Evolutionary conservation across 768 basidiomycete genomes (phyloP).

Genomic region (Termitomyces sp.): DNA sequence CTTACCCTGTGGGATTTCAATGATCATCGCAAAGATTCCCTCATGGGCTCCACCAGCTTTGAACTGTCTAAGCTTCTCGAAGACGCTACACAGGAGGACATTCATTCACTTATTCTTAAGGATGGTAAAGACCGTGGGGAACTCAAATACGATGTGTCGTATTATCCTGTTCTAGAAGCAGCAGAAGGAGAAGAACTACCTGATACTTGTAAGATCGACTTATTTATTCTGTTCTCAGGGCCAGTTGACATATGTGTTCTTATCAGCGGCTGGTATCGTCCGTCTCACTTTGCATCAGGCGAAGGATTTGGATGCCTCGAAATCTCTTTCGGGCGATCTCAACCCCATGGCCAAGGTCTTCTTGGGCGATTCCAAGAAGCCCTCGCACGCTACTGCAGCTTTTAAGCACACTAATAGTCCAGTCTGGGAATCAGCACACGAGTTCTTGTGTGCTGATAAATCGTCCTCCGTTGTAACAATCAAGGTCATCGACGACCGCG

Average conservation of each 20-base stretch:
- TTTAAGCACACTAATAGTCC: constrained; percentile 86
- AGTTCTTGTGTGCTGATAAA: constrained; percentile 90
- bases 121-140: constrained; percentile 88
- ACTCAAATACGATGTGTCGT: constrained; percentile 74
- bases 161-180: constrained; percentile 82
- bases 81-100: constrained; percentile 74
- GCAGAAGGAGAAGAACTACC: constrained; percentile 65
- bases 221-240: not conserved
- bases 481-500: constrained; percentile 84
- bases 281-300: constrained; percentile 94
- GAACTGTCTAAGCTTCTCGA: constrained; percentile 71
- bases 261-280: constrained; percentile 69
- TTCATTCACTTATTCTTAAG: constrained; percentile 60
- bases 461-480: constrained; percentile 61
- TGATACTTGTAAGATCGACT: constrained; percentile 62
- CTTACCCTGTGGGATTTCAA: constrained; percentile 84
- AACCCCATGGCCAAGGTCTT: constrained; percentile 80
- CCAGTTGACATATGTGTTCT: not conserved
- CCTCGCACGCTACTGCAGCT: constrained; percentile 57
- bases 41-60: constrained; percentile 72
- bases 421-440: constrained; percentile 83
- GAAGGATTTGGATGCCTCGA: constrained; percentile 81
- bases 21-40: constrained; percentile 75
- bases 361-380: constrained; percentile 41
- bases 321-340: constrained; percentile 67